These are phyloP conservation scores for Colletotrichum musicola DNA, from an alignment of 2,329 filamentous ascomycete species.

Conservation along the genomic window DNA sequence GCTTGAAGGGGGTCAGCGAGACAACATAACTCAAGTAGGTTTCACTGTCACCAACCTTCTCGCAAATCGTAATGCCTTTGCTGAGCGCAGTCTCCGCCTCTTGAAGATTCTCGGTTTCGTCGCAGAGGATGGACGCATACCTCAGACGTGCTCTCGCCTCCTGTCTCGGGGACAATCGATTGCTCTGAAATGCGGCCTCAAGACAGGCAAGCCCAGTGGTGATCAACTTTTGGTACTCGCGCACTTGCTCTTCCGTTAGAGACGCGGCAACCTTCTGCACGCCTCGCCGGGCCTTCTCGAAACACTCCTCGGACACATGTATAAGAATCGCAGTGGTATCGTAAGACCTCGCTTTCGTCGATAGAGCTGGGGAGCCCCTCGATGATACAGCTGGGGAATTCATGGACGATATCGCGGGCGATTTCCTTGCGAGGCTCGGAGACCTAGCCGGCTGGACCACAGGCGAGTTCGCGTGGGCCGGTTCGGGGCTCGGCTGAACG, in stretches of 20 bases:
- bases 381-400: conserved; percentile 44
- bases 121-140: conserved; percentile 78
- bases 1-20: conserved; percentile 50
- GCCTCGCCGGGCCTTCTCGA: conserved; percentile 73
- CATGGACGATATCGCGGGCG: conserved; percentile 45
- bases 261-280: conserved; percentile 62
- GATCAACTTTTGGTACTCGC: conserved; percentile 79
- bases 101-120: conserved; percentile 82
- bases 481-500: conserved; percentile 51
- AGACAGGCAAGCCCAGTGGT: conserved; percentile 80
- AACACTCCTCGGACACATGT: conserved; percentile 81
- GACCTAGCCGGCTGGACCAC: conserved; percentile 50
- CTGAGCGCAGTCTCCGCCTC: conserved; percentile 79
- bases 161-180: conserved; percentile 70
- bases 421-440: conserved; percentile 56
- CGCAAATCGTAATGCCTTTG: conserved; percentile 78
- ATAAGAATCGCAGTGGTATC: conserved; percentile 73
- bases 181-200: conserved; percentile 74
- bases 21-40: not conserved
- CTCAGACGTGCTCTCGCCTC: conserved; percentile 78
- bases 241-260: conserved; percentile 64
- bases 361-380: conserved; percentile 52
- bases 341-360: conserved; percentile 55
- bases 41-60: conserved; percentile 62
- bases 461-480: conserved; percentile 57